Evolutionary conservation across 116 monocot genomes (phyloP).

Genomic region (Dioscorea cayenensis): DNA sequence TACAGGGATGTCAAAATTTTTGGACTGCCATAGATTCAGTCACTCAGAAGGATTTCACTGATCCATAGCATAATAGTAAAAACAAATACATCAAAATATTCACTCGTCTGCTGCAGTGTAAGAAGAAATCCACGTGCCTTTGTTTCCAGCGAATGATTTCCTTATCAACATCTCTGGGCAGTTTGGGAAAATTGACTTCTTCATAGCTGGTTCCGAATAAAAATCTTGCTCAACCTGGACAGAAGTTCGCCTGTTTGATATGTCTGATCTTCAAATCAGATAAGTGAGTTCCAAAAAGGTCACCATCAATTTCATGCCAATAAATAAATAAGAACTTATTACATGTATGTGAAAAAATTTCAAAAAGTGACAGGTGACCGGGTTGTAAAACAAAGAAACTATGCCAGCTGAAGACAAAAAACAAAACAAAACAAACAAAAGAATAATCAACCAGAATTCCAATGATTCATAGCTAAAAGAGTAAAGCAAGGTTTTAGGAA

Average conservation of each 20-base stretch:
- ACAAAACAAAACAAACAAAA: no score
- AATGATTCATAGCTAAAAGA: no score
- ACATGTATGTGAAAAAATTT: no score
- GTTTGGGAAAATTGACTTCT: slow-evolving; percentile 31
- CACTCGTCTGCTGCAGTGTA: background rate
- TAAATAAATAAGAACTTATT: no score
- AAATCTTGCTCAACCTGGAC: slow-evolving; percentile 86
- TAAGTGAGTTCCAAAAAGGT: slow-evolving; percentile 33
- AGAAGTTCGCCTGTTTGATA: slow-evolving; percentile 94
- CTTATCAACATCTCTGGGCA: slow-evolving; percentile 29
- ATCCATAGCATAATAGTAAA: slow-evolving; percentile 24
- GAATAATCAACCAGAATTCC: no score
- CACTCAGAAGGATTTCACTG: slow-evolving; percentile 59
- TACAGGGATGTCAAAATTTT: slow-evolving; percentile 73
- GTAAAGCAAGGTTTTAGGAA: no score
- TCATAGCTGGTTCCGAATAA: slow-evolving; percentile 61
- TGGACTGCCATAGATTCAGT: slow-evolving; percentile 59
- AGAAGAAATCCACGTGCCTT: slow-evolving; percentile 33
- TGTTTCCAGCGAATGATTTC: slow-evolving; percentile 60
- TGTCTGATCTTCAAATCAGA: slow-evolving; percentile 82
- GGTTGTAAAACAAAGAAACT: no score
- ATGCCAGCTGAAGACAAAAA: no score
- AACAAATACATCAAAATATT: slow-evolving; percentile 2
- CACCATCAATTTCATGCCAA: background rate
- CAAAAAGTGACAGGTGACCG: no score